Base-by-base conservation (phyloP, 192 early-diverging fungal genomes). In the Coemansia sp. region DNA sequence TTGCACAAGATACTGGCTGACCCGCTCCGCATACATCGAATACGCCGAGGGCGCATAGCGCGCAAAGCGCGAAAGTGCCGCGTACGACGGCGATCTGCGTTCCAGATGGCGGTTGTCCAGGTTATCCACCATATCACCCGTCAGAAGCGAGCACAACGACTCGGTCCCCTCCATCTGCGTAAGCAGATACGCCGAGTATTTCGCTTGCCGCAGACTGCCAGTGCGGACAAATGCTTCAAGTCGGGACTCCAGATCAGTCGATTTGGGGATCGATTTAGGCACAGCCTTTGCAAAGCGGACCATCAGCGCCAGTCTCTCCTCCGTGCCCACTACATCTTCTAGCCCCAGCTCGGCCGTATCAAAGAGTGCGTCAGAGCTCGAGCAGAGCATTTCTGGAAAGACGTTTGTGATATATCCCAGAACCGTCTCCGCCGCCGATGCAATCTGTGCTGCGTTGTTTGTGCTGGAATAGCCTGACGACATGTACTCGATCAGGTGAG, bases 271-370 rank as follows among this genome's bases (percentile, higher is more conserved):
- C 30, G 82, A 79, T 17, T 69, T 65, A 47, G 89, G 88, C 54
- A 85, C 82, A 1, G 83, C 74, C 61, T 89, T 90, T n/a, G 88
- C 82, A 60, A 91, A 88, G 52, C 85, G 72, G 17, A 93, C 84
- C 63, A 98, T 83, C 61, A 70, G 55, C 20, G 54, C 62, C 47
- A 77, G 58, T 37, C 73, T 50, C 60, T 72, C 73, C 54, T 74
- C 71, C 13, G 55, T 41, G 14, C 47, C 56, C n/a, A 41, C 34
- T 20, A 40, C 48, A 1, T 58, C 47, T 3, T 50, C 57, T 17
- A 57, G 20, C 19, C 53, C 47, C 59, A 75, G 67, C 65, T 57
- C 79, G 14, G 60, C 55, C 6, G 67, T 57, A 30, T 60, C 67
- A 57, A 82, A 69, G 45, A 76, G 61, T 37, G 72, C 70, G 17